Conservation (phyloP, 805 yeast species). For the Spathaspora passalidarum region DNA sequence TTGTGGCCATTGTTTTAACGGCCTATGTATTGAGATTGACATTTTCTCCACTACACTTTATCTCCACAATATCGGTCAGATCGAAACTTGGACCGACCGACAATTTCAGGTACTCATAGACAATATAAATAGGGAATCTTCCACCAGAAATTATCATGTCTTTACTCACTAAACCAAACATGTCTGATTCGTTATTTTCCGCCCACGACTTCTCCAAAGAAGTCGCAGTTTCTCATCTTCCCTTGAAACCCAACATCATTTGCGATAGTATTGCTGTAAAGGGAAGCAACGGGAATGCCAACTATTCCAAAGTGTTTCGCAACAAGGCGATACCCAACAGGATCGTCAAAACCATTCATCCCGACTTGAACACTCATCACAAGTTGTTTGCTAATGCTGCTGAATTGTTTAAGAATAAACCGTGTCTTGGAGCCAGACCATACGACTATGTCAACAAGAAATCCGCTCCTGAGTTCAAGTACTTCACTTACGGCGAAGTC, state of each 20-base stretch:
- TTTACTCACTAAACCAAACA: not conserved
- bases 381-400: constrained; percentile 21
- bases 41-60: too few species aligned
- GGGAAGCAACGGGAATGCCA: not conserved
- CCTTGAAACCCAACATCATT: constrained; percentile 8
- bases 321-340: constrained; percentile 10
- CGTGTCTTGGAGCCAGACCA: constrained; percentile 23
- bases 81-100: too few species aligned
- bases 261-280: constrained; percentile 29
- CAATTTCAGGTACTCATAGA: too few species aligned
- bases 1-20: too few species aligned
- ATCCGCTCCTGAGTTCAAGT: constrained; percentile 8
- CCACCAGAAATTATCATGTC: too few species aligned
- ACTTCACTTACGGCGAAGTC: constrained; percentile 26
- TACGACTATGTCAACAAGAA: constrained; percentile 16
- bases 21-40: too few species aligned
- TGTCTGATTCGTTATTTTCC: constrained; percentile 6
- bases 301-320: constrained; percentile 47
- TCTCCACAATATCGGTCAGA: too few species aligned
- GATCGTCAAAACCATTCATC: constrained; percentile 14
- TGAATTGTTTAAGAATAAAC: constrained; percentile 11
- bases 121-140: too few species aligned
- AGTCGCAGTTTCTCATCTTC: constrained; percentile 8
- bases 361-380: constrained; percentile 20
- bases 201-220: constrained; percentile 14